phyloP scores from a whole-genome alignment of 2,329 filamentous ascomycete genomes.

The Beauveria australis region DNA sequence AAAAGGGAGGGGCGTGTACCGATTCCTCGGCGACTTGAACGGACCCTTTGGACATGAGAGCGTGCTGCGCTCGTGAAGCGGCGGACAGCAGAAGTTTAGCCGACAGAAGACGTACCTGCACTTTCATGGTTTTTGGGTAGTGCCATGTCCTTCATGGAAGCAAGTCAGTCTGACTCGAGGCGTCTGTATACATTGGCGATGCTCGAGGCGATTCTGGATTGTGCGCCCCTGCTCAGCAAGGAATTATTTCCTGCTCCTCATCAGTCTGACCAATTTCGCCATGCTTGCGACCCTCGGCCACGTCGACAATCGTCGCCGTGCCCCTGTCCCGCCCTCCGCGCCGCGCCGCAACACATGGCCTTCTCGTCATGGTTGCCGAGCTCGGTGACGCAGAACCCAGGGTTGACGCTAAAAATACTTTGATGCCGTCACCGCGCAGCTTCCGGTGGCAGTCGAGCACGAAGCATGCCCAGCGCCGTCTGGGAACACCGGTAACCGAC shows the following conservation, averaged over 20 bases:
- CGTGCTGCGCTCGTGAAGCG: not conserved
- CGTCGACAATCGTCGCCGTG: slow-evolving; percentile 28
- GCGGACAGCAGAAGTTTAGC: not conserved
- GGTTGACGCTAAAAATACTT: slow-evolving; percentile 26
- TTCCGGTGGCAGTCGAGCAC: slow-evolving; percentile 35
- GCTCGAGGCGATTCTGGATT: not conserved
- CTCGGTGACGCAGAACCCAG: slow-evolving; percentile 33
- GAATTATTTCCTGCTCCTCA: not conserved
- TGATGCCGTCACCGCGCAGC: slow-evolving; percentile 32
- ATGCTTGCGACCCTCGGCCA: slow-evolving; percentile 33
- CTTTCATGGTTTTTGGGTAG: not conserved
- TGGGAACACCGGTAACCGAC: slow-evolving; percentile 32
- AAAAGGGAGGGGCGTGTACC: not conserved
- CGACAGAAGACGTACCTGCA: not conserved
- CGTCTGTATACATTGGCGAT: not conserved
- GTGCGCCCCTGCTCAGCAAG: not conserved
- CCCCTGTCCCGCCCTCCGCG: slow-evolving; percentile 17
- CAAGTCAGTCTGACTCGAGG: not conserved
- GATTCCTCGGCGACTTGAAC: not conserved
- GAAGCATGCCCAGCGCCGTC: slow-evolving; percentile 38
- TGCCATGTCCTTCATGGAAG: not conserved
- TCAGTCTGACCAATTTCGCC: slow-evolving; percentile 30
- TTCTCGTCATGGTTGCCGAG: slow-evolving; percentile 21
- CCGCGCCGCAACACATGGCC: slow-evolving; percentile 14
- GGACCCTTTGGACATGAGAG: not conserved